Evolutionary conservation across 202 grass and related monocot species (phyloP), one percentile per base, ranked within the genome.

Genomic region (Thinopyrum obtusiflorum): DNA sequence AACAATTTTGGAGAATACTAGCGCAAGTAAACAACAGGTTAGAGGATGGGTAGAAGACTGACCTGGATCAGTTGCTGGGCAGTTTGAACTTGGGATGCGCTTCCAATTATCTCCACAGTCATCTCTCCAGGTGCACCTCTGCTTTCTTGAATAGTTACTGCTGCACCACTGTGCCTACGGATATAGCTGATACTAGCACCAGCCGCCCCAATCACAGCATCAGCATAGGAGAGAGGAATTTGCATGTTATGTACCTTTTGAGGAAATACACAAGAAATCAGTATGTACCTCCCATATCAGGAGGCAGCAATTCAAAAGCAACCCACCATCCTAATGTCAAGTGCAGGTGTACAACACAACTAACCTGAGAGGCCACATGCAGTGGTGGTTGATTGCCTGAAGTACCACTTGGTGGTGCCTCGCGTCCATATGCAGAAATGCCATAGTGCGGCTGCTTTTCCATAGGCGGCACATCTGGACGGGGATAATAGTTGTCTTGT

Each of bases 61-160:
- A 84, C 96, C 96, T 98, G 92, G 76, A 98, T 91, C 86, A 98
- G 82, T 80, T 98, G 96, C 89, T 95, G 97, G 70, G 97, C 97
- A 90, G 93, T 91, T 81, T 96, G 97, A 85, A 99, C 87, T 89
- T 99, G 97, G 24, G 97, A 80, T 65, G 79, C 87, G 61, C 78
- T 99, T 40, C 97, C 97, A 70, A 84, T 89, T 78, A 96, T 99
- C 87, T 99, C 97, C 73, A 96, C 97, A 32, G 92, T 94, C 97
- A 99, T 99, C 87, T 96, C 93, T 74, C 97, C 97, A 62, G 93
- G 97, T 75, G 66, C 92, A 53, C 93, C 97, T 76, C 46, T 76
- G 72, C 72, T 76, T 89, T 96, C 97, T 78, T 96, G 92, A 88
- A 99, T 95, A 75, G 91, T 99, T 77, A 99, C 89, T 13, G 92